Percentiles rank a stretch among this genome's conserved stretches.
These are phyloP conservation scores for Paraphoma chrysanthemicola DNA, from an alignment of 2,329 filamentous ascomycete species.

Conservation along the genomic window DNA sequence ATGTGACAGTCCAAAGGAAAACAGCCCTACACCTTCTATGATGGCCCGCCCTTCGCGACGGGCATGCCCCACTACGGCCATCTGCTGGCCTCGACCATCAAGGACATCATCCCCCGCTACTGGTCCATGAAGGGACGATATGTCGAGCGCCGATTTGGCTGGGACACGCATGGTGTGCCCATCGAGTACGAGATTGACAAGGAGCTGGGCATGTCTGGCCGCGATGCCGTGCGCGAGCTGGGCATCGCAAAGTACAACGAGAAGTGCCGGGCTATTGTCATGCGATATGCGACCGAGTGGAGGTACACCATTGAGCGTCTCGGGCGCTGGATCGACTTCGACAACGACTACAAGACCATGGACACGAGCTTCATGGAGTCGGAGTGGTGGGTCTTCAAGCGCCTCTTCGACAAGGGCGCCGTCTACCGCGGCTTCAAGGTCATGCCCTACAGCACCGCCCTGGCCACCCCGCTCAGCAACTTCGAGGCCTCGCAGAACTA, in stretches of 20 bases:
- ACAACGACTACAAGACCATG: constrained; percentile 99
- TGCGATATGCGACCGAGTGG: constrained; percentile 90
- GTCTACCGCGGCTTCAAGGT: constrained; percentile 92
- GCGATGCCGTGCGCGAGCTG: constrained; percentile 84
- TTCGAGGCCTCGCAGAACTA: constrained; percentile 96
- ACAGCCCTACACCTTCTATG: constrained; percentile 90
- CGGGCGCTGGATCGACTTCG: constrained; percentile 96
- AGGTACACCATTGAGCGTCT: constrained; percentile 84
- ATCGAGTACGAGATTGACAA: constrained; percentile 99
- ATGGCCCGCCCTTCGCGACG: constrained; percentile 66
- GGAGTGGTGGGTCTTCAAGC: constrained; percentile 96
- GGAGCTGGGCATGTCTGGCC: constrained; percentile 86
- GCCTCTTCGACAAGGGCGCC: constrained; percentile 85
- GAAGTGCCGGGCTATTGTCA: constrained; percentile 90
- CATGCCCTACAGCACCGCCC: constrained; percentile 92
- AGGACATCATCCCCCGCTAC: constrained; percentile 95
- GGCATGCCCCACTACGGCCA: constrained; percentile 75
- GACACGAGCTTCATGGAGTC: constrained; percentile 95
- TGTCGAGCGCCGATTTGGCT: constrained; percentile 91
- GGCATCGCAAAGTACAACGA: constrained; percentile 90
- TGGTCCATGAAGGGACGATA: constrained; percentile 97
- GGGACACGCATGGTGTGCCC: constrained; percentile 93
- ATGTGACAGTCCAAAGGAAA: constrained; percentile 69
- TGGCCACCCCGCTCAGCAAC: constrained; percentile 89
- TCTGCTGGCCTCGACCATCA: constrained; percentile 89